These are phyloP conservation scores for Dictyostelium brefeldianum DNA, from an alignment of 78 protist species.

Conservation along the genomic window DNA sequence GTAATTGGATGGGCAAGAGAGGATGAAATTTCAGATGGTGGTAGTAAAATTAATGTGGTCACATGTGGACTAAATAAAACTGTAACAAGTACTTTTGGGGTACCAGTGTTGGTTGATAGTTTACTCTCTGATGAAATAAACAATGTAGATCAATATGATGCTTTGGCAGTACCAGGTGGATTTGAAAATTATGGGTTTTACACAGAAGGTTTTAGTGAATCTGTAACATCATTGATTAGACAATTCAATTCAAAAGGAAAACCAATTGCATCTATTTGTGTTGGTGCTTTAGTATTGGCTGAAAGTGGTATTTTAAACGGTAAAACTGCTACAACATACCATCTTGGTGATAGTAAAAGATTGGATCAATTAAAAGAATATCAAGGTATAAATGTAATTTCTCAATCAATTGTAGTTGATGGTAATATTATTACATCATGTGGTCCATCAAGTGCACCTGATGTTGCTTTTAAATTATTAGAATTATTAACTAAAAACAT, in stretches of 20 bases:
- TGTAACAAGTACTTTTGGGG: constrained; percentile 11
- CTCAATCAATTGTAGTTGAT: neutral
- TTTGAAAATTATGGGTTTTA: neutral
- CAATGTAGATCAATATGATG: neutral
- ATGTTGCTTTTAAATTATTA: neutral
- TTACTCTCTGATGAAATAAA: neutral
- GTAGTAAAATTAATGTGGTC: neutral
- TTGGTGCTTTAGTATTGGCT: neutral
- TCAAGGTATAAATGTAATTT: neutral
- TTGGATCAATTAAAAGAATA: neutral
- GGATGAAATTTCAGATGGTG: neutral
- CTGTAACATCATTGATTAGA: neutral
- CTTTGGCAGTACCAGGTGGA: constrained; percentile 16
- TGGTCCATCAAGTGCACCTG: neutral
- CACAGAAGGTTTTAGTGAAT: neutral
- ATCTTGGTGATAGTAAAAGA: neutral
- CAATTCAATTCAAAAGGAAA: neutral
- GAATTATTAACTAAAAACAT: neutral
- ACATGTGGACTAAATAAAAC: constrained; percentile 1
- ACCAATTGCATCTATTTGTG: neutral
- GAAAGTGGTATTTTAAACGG: neutral
- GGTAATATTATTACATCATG: neutral
- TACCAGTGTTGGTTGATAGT: neutral
- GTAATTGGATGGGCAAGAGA: constrained; percentile 27
- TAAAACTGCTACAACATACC: neutral